Conservation (phyloP, 2,329 filamentous ascomycete species). For the Neonectria punicea region DNA sequence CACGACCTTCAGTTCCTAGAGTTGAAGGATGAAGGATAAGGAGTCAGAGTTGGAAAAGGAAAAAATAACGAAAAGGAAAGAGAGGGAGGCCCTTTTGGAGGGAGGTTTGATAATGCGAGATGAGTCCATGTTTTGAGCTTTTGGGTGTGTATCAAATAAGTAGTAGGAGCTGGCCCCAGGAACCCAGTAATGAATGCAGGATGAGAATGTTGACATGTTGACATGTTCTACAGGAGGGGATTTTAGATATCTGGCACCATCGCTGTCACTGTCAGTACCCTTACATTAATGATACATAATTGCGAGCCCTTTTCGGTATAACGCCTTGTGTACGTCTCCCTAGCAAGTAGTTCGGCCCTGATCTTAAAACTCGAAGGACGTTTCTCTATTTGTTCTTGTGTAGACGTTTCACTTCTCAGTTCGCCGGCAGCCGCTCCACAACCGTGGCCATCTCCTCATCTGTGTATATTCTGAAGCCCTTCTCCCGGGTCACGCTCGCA, state of each 20-base stretch:
- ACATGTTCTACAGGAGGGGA: background rate
- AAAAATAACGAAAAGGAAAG: background rate
- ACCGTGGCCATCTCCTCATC: slow-evolving; percentile 97
- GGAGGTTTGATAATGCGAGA: slow-evolving; percentile 7
- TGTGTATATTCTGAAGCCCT: slow-evolving; percentile 97
- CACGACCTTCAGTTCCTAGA: slow-evolving; percentile 75
- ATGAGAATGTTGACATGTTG: slow-evolving; percentile 1
- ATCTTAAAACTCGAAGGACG: slow-evolving; percentile 22
- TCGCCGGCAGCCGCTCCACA: slow-evolving; percentile 82
- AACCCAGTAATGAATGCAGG: background rate
- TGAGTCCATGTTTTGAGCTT: slow-evolving; percentile 11
- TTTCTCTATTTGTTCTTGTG: slow-evolving; percentile 32
- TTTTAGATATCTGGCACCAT: slow-evolving; percentile 24
- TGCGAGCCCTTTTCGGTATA: slow-evolving; percentile 13
- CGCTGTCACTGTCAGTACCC: slow-evolving; percentile 28
- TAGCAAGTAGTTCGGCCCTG: slow-evolving; percentile 25
- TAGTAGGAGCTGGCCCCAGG: background rate
- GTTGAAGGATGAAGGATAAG: slow-evolving; percentile 58
- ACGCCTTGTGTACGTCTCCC: slow-evolving; percentile 27
- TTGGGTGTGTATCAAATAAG: background rate
- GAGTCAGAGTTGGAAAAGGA: background rate
- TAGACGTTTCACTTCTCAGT: slow-evolving; percentile 53
- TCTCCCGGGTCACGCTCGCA: slow-evolving; percentile 96
- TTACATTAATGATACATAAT: slow-evolving; percentile 47
- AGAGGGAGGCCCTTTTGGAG: background rate